phyloP scores from a whole-genome alignment of 2,329 filamentous ascomycete genomes.

The Aspergillus unguis region DNA sequence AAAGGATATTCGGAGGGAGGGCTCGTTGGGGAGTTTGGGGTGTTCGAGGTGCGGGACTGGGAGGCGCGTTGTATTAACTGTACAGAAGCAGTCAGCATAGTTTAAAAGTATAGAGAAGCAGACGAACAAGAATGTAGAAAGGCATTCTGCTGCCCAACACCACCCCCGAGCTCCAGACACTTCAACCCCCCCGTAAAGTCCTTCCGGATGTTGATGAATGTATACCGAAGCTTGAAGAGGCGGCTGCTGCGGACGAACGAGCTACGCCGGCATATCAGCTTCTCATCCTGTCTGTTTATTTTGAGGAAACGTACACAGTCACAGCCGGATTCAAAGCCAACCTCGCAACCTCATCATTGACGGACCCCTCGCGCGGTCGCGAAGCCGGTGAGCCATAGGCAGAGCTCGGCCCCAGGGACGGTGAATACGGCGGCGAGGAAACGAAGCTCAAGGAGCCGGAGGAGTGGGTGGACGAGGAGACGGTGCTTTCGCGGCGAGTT shows the following conservation, averaged over 20 bases:
- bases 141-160: slow-evolving; percentile 33
- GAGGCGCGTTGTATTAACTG: slow-evolving; percentile 36
- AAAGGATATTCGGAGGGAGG: slow-evolving; percentile 40
- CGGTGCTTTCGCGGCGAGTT: slow-evolving; percentile 21
- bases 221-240: slow-evolving; percentile 41
- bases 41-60: slow-evolving; percentile 44
- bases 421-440: slow-evolving; percentile 20
- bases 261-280: slow-evolving; percentile 17
- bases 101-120: background rate
- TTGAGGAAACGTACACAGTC: slow-evolving; percentile 29
- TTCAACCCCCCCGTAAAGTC: slow-evolving; percentile 35
- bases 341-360: slow-evolving; percentile 31
- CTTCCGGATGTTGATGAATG: slow-evolving; percentile 40
- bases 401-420: slow-evolving; percentile 20
- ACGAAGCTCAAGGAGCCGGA: slow-evolving; percentile 28
- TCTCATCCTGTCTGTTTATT: background rate
- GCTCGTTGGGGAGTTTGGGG: slow-evolving; percentile 34
- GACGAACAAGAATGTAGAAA: slow-evolving; percentile 37
- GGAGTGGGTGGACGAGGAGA: slow-evolving; percentile 23
- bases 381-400: slow-evolving; percentile 17
- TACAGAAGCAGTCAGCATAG: background rate
- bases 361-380: slow-evolving; percentile 27
- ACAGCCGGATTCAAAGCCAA: slow-evolving; percentile 30
- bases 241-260: slow-evolving; percentile 39
- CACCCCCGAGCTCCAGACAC: slow-evolving; percentile 38